These are phyloP conservation scores for Melaleuca alternifolia DNA, from an alignment of 345 rosid genomes.

Conservation along the genomic window DNA sequence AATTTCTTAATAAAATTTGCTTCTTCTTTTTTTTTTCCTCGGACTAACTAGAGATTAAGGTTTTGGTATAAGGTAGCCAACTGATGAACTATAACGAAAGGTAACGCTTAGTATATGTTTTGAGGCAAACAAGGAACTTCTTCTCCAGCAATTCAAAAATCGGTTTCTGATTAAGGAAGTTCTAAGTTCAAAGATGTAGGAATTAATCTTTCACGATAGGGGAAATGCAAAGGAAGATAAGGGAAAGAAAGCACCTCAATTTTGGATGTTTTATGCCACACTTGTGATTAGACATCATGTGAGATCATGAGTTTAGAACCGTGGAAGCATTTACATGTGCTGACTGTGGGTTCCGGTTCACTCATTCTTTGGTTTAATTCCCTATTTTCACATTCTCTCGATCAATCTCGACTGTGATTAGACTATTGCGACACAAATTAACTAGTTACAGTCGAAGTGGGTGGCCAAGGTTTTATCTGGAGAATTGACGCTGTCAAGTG, in stretches of 20 bases:
- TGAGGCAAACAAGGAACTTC: background rate
- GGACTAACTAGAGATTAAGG: background rate
- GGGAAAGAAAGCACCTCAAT: background rate
- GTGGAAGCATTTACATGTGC: background rate
- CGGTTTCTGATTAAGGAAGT: no score
- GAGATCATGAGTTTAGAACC: background rate
- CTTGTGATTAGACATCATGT: background rate
- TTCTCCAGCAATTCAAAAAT: background rate
- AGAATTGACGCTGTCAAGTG: background rate
- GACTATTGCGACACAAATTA: background rate
- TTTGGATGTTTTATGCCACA: background rate
- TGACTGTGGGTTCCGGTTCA: background rate
- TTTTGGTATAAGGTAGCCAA: background rate
- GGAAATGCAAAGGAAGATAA: background rate
- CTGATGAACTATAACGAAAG: background rate
- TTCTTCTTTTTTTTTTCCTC: background rate
- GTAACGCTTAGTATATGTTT: background rate
- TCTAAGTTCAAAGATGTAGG: background rate
- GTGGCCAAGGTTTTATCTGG: conserved; percentile 12
- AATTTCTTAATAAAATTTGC: background rate
- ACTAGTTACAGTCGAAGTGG: conserved; percentile 13
- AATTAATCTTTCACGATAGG: background rate
- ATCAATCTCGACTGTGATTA: background rate
- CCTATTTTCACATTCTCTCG: background rate
- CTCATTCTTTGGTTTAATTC: background rate